Conservation (phyloP, 2,329 filamentous ascomycete species). For the Dothistroma septosporum region DNA sequence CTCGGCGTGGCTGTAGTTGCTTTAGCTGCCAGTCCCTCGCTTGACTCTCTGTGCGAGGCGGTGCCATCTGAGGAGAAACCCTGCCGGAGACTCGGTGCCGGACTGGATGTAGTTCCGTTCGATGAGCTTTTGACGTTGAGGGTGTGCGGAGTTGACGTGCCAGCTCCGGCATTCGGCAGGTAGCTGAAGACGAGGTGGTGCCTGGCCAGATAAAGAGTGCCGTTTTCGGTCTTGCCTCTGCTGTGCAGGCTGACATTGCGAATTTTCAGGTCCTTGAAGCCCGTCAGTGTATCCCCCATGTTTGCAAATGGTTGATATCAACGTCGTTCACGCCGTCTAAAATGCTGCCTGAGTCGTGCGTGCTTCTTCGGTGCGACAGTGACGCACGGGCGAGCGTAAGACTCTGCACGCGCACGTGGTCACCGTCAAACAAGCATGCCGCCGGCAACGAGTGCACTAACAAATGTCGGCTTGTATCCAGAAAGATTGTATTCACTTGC, state of each 20-base stretch:
- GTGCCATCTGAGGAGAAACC: not conserved
- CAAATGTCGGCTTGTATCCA: not conserved
- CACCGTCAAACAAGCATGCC: not conserved
- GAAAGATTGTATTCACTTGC: not conserved
- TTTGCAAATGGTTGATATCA: not conserved
- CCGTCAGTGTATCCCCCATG: conserved; percentile 1
- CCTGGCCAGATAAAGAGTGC: conserved; percentile 59
- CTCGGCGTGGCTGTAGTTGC: conserved; percentile 18
- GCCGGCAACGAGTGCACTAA: not conserved
- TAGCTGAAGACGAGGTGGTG: conserved; percentile 64
- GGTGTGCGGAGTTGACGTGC: not conserved
- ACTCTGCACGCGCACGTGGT: not conserved
- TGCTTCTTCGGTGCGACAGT: not conserved
- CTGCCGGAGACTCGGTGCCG: not conserved
- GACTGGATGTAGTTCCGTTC: not conserved
- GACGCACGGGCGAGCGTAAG: not conserved
- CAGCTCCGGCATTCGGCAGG: conserved; percentile 38
- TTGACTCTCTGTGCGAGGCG: not conserved
- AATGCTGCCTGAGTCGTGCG: not conserved
- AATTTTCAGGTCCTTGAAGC: conserved; percentile 35
- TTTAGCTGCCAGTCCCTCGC: conserved; percentile 2
- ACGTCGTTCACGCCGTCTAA: not conserved
- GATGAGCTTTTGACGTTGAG: not conserved
- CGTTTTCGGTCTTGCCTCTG: conserved; percentile 53
- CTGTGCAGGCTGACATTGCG: conserved; percentile 59